Evolutionary conservation across 805 yeast genomes (phyloP).

Genomic region (Hanseniaspora lindneri): DNA sequence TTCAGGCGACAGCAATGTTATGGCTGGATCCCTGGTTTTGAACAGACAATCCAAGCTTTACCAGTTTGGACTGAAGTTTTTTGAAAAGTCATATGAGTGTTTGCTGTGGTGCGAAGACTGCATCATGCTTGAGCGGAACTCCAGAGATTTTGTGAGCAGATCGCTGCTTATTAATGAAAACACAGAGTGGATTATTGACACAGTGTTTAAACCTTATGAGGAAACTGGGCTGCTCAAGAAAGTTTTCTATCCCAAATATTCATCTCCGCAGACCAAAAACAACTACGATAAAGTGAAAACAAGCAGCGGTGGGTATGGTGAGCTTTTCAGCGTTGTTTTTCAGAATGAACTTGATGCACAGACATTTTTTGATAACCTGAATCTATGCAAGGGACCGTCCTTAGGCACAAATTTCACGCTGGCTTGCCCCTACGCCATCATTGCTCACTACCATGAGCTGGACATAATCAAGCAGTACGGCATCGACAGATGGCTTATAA

Average conservation of each 20-base stretch:
- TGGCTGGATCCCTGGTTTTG: conserved; percentile 81
- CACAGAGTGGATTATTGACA: conserved; percentile 40
- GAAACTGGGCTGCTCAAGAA: conserved; percentile 26
- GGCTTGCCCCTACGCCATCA: conserved; percentile 78
- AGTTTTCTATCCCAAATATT: conserved; percentile 59
- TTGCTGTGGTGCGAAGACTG: conserved; percentile 90
- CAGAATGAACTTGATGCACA: conserved; percentile 51
- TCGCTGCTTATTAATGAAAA: conserved; percentile 43
- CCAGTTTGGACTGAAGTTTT: conserved; percentile 37
- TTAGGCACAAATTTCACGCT: conserved; percentile 81
- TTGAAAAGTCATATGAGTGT: conserved; percentile 53
- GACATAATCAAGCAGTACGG: conserved; percentile 75
- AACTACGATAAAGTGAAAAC: conserved; percentile 64
- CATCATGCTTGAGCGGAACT: conserved; percentile 78
- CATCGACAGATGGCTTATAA: conserved; percentile 61
- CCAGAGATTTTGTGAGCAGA: conserved; percentile 71
- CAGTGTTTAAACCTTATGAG: conserved; percentile 37
- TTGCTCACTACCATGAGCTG: conserved; percentile 74
- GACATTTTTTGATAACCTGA: conserved; percentile 53
- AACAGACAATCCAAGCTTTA: conserved; percentile 53
- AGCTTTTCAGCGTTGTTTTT: conserved; percentile 65
- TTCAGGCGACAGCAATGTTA: conserved; percentile 87
- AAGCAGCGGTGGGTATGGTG: conserved; percentile 78
- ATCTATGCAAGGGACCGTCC: conserved; percentile 63
- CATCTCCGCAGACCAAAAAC: conserved; percentile 36